These are phyloP conservation scores for Aspergillus funiculosus DNA, from an alignment of 495 filamentous ascomycete species.

Conservation along the genomic window DNA sequence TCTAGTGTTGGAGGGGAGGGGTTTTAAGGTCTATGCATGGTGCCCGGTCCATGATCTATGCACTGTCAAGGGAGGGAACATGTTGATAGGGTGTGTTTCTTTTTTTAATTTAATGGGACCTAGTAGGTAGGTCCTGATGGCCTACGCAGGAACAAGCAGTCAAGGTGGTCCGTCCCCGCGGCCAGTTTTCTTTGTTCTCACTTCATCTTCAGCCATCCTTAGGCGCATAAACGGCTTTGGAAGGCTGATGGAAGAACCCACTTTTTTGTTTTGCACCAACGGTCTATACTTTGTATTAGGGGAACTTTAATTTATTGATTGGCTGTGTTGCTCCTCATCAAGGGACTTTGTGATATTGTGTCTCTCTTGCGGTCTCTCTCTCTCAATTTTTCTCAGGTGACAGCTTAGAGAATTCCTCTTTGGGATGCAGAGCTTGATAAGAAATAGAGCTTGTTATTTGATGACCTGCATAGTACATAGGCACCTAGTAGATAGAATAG, in stretches of 20 bases:
- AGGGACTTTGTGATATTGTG: neutral
- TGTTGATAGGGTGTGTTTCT: neutral
- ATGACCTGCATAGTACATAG: too few relatives aligned
- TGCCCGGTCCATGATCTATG: slow-evolving; percentile 17
- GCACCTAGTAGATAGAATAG: too few relatives aligned
- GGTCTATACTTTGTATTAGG: neutral
- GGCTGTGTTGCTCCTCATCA: neutral
- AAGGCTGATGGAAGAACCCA: slow-evolving; percentile 10
- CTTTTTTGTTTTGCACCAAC: neutral
- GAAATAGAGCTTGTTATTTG: too few relatives aligned
- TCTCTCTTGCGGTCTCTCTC: neutral
- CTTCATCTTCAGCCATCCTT: neutral
- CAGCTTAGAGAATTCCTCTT: neutral
- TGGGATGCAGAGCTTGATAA: too few relatives aligned
- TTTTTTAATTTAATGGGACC: too few relatives aligned
- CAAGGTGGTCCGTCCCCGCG: neutral
- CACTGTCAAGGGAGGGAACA: slow-evolving; percentile 7
- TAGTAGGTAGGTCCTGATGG: slow-evolving; percentile 10
- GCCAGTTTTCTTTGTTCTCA: slow-evolving; percentile 12
- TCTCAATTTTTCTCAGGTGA: too few relatives aligned
- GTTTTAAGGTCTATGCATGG: slow-evolving; percentile 5
- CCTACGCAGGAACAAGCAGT: slow-evolving; percentile 26
- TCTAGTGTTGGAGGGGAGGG: neutral
- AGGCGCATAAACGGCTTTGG: slow-evolving; percentile 8
- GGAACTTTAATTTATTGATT: neutral